Conservation (phyloP, 2,329 filamentous ascomycete species). For the Curvularia lunata region DNA sequence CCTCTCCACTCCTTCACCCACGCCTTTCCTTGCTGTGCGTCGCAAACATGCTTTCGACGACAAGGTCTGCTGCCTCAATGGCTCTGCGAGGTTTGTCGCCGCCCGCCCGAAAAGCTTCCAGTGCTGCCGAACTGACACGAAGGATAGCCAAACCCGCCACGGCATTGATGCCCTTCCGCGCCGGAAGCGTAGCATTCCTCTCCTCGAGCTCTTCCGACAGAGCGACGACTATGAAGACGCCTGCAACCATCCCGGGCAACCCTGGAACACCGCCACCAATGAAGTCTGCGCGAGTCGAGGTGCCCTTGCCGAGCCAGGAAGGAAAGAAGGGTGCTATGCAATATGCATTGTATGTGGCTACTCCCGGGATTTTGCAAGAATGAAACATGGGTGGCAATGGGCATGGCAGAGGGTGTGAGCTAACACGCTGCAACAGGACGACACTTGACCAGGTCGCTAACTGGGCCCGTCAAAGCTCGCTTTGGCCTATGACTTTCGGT, state of each 20-base stretch:
- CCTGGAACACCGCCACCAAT: slow-evolving; percentile 59
- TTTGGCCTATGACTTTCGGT: slow-evolving; percentile 91
- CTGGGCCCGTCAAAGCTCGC: slow-evolving; percentile 85
- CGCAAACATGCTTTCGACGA: slow-evolving; percentile 58
- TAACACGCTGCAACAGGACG: slow-evolving; percentile 60
- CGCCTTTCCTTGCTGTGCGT: slow-evolving; percentile 44
- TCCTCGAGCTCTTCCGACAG: slow-evolving; percentile 70
- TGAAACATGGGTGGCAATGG: neutral
- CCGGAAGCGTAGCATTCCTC: slow-evolving; percentile 65
- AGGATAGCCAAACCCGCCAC: slow-evolving; percentile 68
- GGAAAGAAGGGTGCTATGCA: slow-evolving; percentile 79
- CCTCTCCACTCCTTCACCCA: slow-evolving; percentile 48
- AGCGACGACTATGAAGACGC: slow-evolving; percentile 64
- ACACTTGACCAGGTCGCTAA: slow-evolving; percentile 83
- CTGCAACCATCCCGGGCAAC: slow-evolving; percentile 60
- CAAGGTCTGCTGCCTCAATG: slow-evolving; percentile 60
- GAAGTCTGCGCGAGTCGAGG: slow-evolving; percentile 69
- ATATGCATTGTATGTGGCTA: slow-evolving; percentile 77
- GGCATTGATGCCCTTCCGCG: slow-evolving; percentile 68
- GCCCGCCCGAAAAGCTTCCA: slow-evolving; percentile 22
- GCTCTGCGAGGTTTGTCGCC: slow-evolving; percentile 60
- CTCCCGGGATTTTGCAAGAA: neutral
- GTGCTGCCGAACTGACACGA: slow-evolving; percentile 36
- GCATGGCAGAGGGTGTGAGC: slow-evolving; percentile 9
- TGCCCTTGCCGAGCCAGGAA: slow-evolving; percentile 79